Conservation (phyloP, 805 yeast species). For the Wickerhamiella musiphila region DNA sequence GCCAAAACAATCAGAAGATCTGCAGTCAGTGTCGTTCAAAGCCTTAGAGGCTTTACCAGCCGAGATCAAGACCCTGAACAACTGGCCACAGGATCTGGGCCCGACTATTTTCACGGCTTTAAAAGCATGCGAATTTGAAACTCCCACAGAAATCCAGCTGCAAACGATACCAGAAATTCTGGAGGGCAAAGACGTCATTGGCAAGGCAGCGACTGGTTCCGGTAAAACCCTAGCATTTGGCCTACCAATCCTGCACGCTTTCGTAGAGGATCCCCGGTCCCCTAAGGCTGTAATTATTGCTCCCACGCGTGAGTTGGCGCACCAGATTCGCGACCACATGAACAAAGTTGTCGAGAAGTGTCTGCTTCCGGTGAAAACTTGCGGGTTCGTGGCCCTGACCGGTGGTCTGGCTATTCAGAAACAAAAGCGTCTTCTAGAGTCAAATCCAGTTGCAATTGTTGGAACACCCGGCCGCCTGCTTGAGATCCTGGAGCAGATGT, state of each 20-base stretch:
- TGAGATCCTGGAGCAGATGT: conserved; percentile 41
- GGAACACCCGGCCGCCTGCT: conserved; percentile 93
- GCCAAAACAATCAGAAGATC: conserved; percentile 1
- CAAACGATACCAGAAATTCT: conserved; percentile 58
- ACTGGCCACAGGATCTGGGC: conserved; percentile 21
- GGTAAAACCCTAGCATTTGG: conserved; percentile 97
- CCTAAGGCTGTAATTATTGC: conserved; percentile 57
- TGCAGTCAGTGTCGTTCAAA: conserved; percentile 2
- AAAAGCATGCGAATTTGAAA: conserved; percentile 33
- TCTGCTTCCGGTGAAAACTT: conserved; percentile 8
- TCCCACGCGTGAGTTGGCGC: conserved; percentile 94
- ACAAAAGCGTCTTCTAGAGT: conserved; percentile 60
- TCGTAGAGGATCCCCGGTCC: conserved; percentile 17
- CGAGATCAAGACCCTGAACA: conserved; percentile 4
- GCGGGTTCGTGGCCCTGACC: conserved; percentile 59
- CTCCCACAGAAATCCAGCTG: conserved; percentile 77
- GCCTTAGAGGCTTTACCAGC: conserved; percentile 4
- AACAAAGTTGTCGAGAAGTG: conserved; percentile 18
- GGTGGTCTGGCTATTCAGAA: conserved; percentile 93
- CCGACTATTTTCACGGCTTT: conserved; percentile 44
- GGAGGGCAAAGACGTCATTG: conserved; percentile 66
- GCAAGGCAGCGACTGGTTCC: conserved; percentile 94
- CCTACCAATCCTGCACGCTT: conserved; percentile 67
- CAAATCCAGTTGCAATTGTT: conserved; percentile 61
- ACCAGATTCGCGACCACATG: conserved; percentile 76